Evolutionary conservation across 768 basidiomycete species (phyloP).

Genomic region (Kockovaella imperatae): DNA sequence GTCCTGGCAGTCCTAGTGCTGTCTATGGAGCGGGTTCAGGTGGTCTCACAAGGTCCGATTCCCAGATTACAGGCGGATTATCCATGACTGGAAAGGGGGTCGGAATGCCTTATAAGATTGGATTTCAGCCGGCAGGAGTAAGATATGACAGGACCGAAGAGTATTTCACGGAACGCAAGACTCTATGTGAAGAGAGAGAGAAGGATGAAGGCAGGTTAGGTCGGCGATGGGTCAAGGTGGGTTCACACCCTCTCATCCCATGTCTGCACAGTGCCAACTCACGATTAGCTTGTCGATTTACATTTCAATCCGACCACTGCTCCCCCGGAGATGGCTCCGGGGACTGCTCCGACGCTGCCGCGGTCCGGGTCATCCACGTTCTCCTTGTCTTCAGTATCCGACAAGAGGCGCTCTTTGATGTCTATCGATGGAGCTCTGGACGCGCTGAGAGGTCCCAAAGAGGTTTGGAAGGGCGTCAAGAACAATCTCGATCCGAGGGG

Average conservation of each 20-base stretch:
- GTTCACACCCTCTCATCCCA: constrained; percentile 17
- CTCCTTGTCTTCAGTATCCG: constrained; percentile 30
- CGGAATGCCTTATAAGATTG: constrained; percentile 61
- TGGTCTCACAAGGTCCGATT: constrained; percentile 22
- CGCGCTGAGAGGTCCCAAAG: constrained; percentile 56
- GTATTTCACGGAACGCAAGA: constrained; percentile 51
- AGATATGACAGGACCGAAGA: constrained; percentile 73
- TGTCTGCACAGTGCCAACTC: not conserved
- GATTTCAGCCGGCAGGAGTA: constrained; percentile 88
- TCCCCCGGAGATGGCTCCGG: too few species aligned
- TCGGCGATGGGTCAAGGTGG: constrained; percentile 79
- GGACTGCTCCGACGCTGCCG: constrained; percentile 44
- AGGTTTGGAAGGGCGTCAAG: constrained; percentile 58
- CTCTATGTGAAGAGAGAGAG: constrained; percentile 50
- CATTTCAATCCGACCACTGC: constrained; percentile 47
- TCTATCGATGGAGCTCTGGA: constrained; percentile 47
- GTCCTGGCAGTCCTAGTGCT: constrained; percentile 4
- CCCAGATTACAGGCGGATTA: constrained; percentile 6
- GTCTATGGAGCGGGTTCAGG: too few species aligned
- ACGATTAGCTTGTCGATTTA: constrained; percentile 46
- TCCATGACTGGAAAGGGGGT: constrained; percentile 9
- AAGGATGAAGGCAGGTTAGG: constrained; percentile 78
- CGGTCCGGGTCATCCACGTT: constrained; percentile 67
- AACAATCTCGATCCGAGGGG: constrained; percentile 21
- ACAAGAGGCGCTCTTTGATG: constrained; percentile 22